phyloP scores from a whole-genome alignment of 768 basidiomycete species.

The Phaeotremella skinneri region DNA sequence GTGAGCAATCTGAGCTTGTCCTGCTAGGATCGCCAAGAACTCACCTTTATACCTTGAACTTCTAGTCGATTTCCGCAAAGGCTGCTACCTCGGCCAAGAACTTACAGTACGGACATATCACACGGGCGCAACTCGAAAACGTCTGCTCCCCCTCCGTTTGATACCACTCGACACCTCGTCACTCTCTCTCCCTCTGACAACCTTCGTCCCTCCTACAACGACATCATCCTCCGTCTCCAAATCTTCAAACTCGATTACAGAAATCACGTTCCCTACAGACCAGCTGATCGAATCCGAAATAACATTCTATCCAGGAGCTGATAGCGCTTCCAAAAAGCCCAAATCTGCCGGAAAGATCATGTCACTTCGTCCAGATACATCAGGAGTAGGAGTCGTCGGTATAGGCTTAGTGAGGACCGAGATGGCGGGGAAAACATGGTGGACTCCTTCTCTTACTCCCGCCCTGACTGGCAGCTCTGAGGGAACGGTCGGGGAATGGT shows the following conservation, averaged over 20 bases:
- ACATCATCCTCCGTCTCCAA: conserved; percentile 27
- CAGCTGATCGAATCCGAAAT: conserved; percentile 18
- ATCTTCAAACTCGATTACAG: conserved; percentile 28
- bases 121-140: conserved; percentile 84
- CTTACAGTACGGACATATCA: conserved; percentile 95
- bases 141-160: conserved; percentile 76
- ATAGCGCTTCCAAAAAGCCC: conserved; percentile 56
- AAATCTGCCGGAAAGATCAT: conserved; percentile 74
- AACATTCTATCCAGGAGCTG: conserved; percentile 16
- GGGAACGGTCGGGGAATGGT: conserved; percentile 54
- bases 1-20: conserved; percentile 57
- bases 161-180: conserved; percentile 32
- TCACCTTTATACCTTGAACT: conserved; percentile 10
- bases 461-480: background rate
- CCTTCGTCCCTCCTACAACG: conserved; percentile 14
- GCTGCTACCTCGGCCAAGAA: conserved; percentile 97
- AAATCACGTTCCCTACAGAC: conserved; percentile 31
- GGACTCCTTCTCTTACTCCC: conserved; percentile 12
- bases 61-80: conserved; percentile 90
- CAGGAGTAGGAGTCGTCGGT: conserved; percentile 56
- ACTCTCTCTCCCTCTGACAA: conserved; percentile 11
- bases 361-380: conserved; percentile 52
- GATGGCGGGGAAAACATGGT: conserved; percentile 59
- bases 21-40: background rate
- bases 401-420: conserved; percentile 78